Percentiles rank a stretch among this genome's conserved stretches.
phyloP scores from a whole-genome alignment of 2,329 filamentous ascomycete species.

The Arachnomyces sp. region DNA sequence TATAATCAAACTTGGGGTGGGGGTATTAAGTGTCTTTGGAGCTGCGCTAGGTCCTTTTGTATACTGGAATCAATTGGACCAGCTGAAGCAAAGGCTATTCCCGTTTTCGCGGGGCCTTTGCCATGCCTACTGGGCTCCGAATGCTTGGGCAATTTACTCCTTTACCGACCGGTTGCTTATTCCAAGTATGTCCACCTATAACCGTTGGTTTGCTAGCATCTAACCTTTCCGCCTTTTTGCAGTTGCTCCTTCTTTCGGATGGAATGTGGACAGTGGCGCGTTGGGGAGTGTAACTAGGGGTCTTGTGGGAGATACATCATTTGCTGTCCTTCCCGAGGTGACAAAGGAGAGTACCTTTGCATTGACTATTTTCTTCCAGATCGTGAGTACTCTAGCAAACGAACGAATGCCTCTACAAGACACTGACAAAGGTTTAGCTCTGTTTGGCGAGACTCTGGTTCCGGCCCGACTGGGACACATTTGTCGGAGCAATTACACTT shows the following conservation, averaged over 20 bases:
- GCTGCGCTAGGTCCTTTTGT: constrained; percentile 87
- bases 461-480: constrained; percentile 76
- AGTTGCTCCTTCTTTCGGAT: constrained; percentile 76
- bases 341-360: constrained; percentile 71
- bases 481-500: constrained; percentile 80
- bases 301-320: constrained; percentile 85
- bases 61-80: constrained; percentile 70
- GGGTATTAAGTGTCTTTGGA: constrained; percentile 64
- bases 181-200: constrained; percentile 50
- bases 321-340: constrained; percentile 85
- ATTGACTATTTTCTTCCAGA: constrained; percentile 75
- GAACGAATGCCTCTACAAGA: background rate
- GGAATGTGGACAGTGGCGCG: constrained; percentile 65
- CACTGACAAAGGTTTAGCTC: constrained; percentile 35
- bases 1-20: constrained; percentile 70
- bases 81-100: constrained; percentile 77
- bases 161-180: constrained; percentile 81
- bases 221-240: constrained; percentile 8
- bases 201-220: background rate
- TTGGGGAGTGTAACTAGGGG: constrained; percentile 86
- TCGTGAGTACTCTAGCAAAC: constrained; percentile 37
- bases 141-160: constrained; percentile 94
- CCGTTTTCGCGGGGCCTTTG: constrained; percentile 90
- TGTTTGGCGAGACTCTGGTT: constrained; percentile 76
- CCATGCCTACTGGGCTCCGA: constrained; percentile 98